Conservation (phyloP, 768 basidiomycete genomes). For the Podaxis rugospora region DNA sequence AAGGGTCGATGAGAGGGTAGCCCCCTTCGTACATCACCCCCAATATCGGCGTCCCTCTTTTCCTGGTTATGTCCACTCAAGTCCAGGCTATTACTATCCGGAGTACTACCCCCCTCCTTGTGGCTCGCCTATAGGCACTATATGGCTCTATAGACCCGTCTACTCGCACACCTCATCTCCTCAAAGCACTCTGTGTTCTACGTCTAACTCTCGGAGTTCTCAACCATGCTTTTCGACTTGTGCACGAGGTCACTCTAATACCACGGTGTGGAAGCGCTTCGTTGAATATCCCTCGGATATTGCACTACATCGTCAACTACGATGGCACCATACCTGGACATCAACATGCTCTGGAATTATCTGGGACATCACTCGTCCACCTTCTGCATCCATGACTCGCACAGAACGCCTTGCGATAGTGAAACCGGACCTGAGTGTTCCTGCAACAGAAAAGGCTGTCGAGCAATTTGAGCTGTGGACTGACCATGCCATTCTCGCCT, state of each 20-base stretch:
- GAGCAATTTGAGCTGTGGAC: constrained; percentile 32
- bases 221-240: background rate
- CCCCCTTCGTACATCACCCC: background rate
- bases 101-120: background rate
- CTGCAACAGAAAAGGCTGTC: constrained; percentile 27
- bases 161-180: background rate
- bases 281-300: constrained; percentile 1
- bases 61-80: background rate
- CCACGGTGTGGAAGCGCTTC: background rate
- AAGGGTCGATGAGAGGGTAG: background rate
- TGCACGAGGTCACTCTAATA: no score
- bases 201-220: background rate
- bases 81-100: background rate
- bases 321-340: background rate
- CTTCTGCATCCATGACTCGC: constrained; percentile 29
- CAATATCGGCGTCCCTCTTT: background rate
- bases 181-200: background rate
- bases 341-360: constrained; percentile 19
- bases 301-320: background rate
- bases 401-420: constrained; percentile 25
- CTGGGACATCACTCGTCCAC: constrained; percentile 39
- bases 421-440: constrained; percentile 25
- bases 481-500: constrained; percentile 31
- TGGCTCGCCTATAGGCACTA: background rate
- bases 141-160: background rate